Conservation (phyloP, 2,329 filamentous ascomycete genomes). For the Beauveria australis region DNA sequence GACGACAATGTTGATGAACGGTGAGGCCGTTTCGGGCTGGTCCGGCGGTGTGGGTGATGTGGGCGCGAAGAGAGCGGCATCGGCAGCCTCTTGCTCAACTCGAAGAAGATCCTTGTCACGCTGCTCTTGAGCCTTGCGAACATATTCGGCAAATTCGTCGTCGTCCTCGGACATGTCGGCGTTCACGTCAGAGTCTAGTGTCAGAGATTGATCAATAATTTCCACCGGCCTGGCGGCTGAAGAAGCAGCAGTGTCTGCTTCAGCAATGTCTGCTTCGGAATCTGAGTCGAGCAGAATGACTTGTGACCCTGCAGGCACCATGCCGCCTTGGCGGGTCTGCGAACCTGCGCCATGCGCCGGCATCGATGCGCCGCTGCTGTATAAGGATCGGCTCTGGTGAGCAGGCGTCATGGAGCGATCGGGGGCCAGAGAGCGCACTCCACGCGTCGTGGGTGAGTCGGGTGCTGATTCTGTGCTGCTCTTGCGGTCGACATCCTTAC, state of each 20-base stretch:
- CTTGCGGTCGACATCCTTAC: constrained; percentile 12
- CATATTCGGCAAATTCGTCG: constrained; percentile 38
- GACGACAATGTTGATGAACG: constrained; percentile 34
- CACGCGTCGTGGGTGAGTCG: not conserved
- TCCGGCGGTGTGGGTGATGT: not conserved
- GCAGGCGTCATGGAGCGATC: constrained; percentile 4
- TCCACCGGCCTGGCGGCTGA: constrained; percentile 16
- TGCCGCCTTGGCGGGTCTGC: not conserved
- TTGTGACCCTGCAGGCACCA: not conserved
- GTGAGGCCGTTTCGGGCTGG: not conserved
- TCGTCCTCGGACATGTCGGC: constrained; percentile 22
- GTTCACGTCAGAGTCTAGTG: constrained; percentile 12
- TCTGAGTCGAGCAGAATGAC: constrained; percentile 27
- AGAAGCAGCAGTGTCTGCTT: not conserved
- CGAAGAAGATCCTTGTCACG: constrained; percentile 15
- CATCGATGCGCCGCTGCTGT: not conserved
- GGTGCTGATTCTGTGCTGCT: not conserved
- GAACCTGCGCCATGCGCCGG: not conserved
- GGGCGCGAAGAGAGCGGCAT: not conserved
- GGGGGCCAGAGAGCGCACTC: constrained; percentile 1
- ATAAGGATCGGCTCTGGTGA: not conserved
- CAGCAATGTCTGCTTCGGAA: constrained; percentile 12
- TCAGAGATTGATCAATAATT: not conserved
- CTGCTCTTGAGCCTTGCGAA: constrained; percentile 31
- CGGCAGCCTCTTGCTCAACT: constrained; percentile 17